Evolutionary conservation across 306 rosid genomes (phyloP).

Genomic region (Pyrus communis): DNA sequence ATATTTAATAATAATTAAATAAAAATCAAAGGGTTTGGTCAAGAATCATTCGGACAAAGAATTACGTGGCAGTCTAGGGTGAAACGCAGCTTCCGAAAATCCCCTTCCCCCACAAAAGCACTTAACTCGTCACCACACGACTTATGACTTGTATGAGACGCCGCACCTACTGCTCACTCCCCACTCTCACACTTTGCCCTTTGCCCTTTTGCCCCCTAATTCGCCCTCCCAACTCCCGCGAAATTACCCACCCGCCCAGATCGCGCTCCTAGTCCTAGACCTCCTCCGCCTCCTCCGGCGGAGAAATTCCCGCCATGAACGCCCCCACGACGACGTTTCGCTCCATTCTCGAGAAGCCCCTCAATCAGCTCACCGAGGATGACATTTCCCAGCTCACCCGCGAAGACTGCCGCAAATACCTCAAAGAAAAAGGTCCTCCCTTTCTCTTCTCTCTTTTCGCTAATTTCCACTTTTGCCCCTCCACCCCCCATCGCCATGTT

Average conservation of each 20-base stretch:
- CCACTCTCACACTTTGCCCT: not conserved
- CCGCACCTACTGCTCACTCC: not conserved
- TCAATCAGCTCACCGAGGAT: conserved; percentile 85
- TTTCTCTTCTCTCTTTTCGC: not conserved
- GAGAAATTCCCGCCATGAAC: conserved; percentile 46
- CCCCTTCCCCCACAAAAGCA: conserved; percentile 22
- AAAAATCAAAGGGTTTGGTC: conserved; percentile 9
- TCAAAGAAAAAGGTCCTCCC: conserved; percentile 78
- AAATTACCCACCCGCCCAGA: conserved; percentile 12
- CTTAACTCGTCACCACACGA: not conserved
- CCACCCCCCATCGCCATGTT: conserved; percentile 20
- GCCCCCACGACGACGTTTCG: conserved; percentile 54
- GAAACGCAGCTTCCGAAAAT: conserved; percentile 45
- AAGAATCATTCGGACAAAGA: conserved; percentile 40
- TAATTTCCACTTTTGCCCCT: conserved; percentile 22
- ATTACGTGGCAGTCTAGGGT: conserved; percentile 98
- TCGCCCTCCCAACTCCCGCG: conserved; percentile 2
- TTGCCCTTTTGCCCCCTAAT: not conserved
- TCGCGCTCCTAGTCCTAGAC: not conserved
- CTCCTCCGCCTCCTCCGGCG: conserved; percentile 2
- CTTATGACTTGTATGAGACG: not conserved
- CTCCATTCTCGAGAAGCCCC: conserved; percentile 87
- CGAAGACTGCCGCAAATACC: conserved; percentile 93
- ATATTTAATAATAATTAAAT: not conserved
- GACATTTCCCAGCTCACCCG: conserved; percentile 99